A percentile compares a stretch with the other conserved stretches of the same genome.
Evolutionary conservation across 805 yeast genomes (phyloP).

Genomic region (Teunomyces aglyptinius): DNA sequence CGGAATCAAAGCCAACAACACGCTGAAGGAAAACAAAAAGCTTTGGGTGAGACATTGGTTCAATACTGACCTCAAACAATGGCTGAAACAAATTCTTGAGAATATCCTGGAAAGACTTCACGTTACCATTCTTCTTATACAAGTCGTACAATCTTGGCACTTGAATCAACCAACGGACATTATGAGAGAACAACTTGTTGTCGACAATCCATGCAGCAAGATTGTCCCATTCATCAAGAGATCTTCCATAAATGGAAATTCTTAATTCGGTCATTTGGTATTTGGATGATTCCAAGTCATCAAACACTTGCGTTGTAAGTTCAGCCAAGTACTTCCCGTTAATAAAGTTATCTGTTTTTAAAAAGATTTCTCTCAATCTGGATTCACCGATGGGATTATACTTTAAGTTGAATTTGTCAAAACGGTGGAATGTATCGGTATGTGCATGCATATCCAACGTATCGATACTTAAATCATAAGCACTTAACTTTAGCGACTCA

Average conservation of each 20-base stretch:
- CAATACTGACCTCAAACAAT: constrained; percentile 80
- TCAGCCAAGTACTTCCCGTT: constrained; percentile 90
- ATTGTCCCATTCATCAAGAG: constrained; percentile 90
- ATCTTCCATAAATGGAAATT: constrained; percentile 91
- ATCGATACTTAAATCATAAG: constrained; percentile 93
- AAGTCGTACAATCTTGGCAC: constrained; percentile 91
- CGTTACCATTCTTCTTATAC: constrained; percentile 74
- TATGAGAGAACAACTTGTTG: constrained; percentile 85
- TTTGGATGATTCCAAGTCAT: constrained; percentile 90
- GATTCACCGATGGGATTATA: constrained; percentile 99
- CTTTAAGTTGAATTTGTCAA: constrained; percentile 94
- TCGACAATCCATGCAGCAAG: constrained; percentile 94
- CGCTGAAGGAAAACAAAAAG: constrained; percentile 84
- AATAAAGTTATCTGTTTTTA: constrained; percentile 92
- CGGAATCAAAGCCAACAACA: constrained; percentile 97
- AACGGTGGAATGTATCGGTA: constrained; percentile 95
- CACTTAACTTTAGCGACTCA: constrained; percentile 84
- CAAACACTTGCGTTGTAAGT: constrained; percentile 87
- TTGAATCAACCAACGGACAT: constrained; percentile 96
- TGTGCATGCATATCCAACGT: constrained; percentile 99
- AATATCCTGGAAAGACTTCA: constrained; percentile 70
- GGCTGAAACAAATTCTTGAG: constrained; percentile 81
- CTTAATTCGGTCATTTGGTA: constrained; percentile 98
- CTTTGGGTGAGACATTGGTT: constrained; percentile 90
- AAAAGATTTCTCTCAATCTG: constrained; percentile 89